Conservation (phyloP, 2,329 filamentous ascomycete genomes). For the Xylaria sp. region DNA sequence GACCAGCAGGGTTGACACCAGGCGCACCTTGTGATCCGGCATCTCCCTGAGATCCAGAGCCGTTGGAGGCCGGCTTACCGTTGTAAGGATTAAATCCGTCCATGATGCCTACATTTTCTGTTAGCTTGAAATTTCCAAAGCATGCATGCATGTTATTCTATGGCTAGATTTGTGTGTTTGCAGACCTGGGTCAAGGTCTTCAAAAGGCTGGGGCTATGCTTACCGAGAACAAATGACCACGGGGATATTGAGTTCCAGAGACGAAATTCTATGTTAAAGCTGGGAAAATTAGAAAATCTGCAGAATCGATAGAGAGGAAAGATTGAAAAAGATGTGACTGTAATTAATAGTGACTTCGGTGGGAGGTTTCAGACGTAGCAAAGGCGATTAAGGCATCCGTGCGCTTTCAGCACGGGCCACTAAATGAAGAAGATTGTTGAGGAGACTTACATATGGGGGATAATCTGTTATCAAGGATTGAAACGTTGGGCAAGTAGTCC, state of each 20-base stretch:
- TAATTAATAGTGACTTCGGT: background rate
- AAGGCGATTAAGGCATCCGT: background rate
- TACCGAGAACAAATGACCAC: constrained; percentile 5
- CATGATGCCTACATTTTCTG: constrained; percentile 44
- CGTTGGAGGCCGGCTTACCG: constrained; percentile 52
- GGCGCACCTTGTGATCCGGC: constrained; percentile 50
- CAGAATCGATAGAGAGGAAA: background rate
- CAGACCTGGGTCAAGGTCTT: background rate
- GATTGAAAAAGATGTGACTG: background rate
- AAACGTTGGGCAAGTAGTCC: too few species aligned
- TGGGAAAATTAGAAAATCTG: background rate
- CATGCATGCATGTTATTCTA: background rate
- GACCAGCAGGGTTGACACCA: constrained; percentile 44
- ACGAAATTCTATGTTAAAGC: background rate
- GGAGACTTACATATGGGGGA: too few species aligned
- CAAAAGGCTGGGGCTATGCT: background rate
- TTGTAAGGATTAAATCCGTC: constrained; percentile 52
- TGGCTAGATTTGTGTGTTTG: background rate
- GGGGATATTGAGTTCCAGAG: too few species aligned
- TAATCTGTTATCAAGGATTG: too few species aligned
- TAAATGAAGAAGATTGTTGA: too few species aligned
- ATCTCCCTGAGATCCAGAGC: constrained; percentile 53
- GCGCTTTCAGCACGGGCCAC: background rate
- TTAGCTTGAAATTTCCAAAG: constrained; percentile 14
- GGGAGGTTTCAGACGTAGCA: background rate